Conservation (phyloP, 495 filamentous ascomycete species). For the Neurospora tetraspora region DNA sequence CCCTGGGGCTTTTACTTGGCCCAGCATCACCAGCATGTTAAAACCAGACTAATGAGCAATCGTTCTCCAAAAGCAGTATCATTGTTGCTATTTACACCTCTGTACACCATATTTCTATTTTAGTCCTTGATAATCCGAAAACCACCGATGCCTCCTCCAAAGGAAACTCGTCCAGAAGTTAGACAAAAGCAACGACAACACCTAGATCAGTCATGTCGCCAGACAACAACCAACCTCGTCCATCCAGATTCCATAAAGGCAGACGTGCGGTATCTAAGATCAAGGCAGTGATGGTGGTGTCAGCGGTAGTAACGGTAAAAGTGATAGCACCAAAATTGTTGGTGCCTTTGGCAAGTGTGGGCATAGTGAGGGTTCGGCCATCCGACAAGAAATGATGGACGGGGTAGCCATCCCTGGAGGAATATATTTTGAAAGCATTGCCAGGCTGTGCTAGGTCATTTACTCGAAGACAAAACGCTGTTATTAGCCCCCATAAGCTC, state of each 20-base stretch:
- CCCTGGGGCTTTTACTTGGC: neutral
- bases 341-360: neutral
- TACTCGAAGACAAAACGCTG: neutral
- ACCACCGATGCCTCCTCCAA: neutral
- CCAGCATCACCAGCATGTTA: neutral
- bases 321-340: neutral
- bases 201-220: neutral
- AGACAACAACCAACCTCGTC: neutral
- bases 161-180: neutral
- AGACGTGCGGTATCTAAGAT: neutral
- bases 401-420: neutral
- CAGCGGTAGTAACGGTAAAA: neutral
- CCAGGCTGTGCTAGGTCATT: neutral
- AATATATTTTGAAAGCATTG: neutral
- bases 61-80: neutral
- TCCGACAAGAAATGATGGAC: neutral
- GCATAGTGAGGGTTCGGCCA: neutral
- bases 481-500: neutral
- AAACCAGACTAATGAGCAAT: neutral
- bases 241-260: neutral
- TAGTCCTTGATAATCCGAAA: accelerated
- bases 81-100: neutral
- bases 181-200: neutral
- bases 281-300: neutral
- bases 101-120: neutral